Evolutionary conservation across 2,329 filamentous ascomycete genomes (phyloP).

Genomic region (Aspergillus piperis): DNA sequence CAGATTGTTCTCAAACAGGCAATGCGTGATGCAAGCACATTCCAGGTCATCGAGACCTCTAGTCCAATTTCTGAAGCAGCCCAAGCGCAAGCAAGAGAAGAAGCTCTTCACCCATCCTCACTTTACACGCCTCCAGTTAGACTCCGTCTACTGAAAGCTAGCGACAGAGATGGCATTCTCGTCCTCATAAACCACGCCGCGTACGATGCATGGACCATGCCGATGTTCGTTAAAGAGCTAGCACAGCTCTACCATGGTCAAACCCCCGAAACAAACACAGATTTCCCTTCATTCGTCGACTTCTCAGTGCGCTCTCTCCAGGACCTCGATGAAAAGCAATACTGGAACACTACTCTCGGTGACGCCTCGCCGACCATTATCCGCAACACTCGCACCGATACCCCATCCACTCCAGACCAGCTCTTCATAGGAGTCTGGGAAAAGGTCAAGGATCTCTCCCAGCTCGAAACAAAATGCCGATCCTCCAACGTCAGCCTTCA

Average conservation of each 20-base stretch:
- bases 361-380: slow-evolving; percentile 24
- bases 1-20: slow-evolving; percentile 35
- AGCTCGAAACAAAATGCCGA: slow-evolving; percentile 24
- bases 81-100: slow-evolving; percentile 23
- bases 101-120: slow-evolving; percentile 29
- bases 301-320: slow-evolving; percentile 24
- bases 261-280: slow-evolving; percentile 15
- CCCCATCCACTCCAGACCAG: slow-evolving; percentile 4
- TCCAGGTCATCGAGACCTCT: slow-evolving; percentile 24
- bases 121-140: slow-evolving; percentile 34
- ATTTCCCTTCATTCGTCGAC: slow-evolving; percentile 29
- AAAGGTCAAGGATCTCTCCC: slow-evolving; percentile 26
- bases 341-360: slow-evolving; percentile 27
- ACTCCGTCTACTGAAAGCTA: slow-evolving; percentile 30
- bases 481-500: slow-evolving; percentile 26
- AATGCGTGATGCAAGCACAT: slow-evolving; percentile 18
- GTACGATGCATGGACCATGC: slow-evolving; percentile 42
- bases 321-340: slow-evolving; percentile 20
- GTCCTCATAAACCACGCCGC: slow-evolving; percentile 38
- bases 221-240: slow-evolving; percentile 34
- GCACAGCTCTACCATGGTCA: slow-evolving; percentile 27
- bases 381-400: neutral
- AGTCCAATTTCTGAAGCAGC: slow-evolving; percentile 17
- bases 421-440: slow-evolving; percentile 28
- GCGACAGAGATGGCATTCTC: slow-evolving; percentile 31